These are phyloP conservation scores for Hypoxylon sp. DNA, from an alignment of 2,329 filamentous ascomycete species.

Conservation along the genomic window DNA sequence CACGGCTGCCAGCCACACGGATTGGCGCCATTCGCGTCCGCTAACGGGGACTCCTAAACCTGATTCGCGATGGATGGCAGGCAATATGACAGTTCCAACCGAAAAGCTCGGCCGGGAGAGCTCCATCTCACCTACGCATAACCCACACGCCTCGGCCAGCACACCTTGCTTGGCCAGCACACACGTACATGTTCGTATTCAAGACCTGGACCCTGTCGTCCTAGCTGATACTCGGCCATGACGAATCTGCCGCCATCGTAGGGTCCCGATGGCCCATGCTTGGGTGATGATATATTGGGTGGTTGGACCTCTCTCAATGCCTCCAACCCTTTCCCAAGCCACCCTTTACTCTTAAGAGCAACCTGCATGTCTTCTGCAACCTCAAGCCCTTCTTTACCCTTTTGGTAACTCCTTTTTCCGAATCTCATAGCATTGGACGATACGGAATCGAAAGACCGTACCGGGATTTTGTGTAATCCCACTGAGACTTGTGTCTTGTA, in stretches of 20 bases:
- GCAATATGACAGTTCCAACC: conserved; percentile 9
- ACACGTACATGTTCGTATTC: conserved; percentile 30
- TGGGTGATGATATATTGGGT: conserved; percentile 39
- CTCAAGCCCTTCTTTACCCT: conserved; percentile 23
- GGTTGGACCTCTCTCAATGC: conserved; percentile 39
- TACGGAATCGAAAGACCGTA: conserved; percentile 8
- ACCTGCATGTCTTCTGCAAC: conserved; percentile 29
- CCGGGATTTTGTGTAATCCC: conserved; percentile 12
- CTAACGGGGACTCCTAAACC: conserved; percentile 4
- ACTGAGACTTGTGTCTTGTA: conserved; percentile 12
- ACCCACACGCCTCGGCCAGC: neutral
- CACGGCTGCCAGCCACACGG: conserved; percentile 18
- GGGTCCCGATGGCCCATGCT: conserved; percentile 13
- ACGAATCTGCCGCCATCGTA: conserved; percentile 36
- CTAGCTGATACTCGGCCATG: conserved; percentile 16
- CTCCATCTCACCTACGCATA: conserved; percentile 16
- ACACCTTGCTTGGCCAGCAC: conserved; percentile 25
- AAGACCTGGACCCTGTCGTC: conserved; percentile 21
- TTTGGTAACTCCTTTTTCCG: conserved; percentile 23
- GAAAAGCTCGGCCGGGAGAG: no score
- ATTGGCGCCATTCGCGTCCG: conserved; percentile 21
- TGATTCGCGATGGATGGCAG: conserved; percentile 3
- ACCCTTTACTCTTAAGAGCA: conserved; percentile 31
- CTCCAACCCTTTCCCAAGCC: conserved; percentile 6
- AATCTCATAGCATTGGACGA: conserved; percentile 20